These are phyloP conservation scores for Vitis rotundifolia DNA, from an alignment of 164 flowering plant species.

Conservation along the genomic window DNA sequence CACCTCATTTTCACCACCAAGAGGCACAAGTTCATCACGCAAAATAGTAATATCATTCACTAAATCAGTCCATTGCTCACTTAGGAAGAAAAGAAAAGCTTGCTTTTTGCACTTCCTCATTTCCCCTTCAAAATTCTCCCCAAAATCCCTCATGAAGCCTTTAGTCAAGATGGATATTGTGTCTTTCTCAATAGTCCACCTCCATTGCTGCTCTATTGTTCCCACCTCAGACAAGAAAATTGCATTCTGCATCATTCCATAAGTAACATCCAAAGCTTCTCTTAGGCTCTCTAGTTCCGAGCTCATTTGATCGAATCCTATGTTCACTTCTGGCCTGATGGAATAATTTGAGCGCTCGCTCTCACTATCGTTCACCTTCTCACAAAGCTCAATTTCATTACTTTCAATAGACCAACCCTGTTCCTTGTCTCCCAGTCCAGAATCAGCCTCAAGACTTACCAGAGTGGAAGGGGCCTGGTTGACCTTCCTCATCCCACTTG, in stretches of 20 bases:
- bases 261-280: constrained; percentile 64
- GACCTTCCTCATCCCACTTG: constrained; percentile 21
- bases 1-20: constrained; percentile 19
- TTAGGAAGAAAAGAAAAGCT: constrained; percentile 7
- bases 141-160: constrained; percentile 41
- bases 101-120: constrained; percentile 10
- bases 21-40: constrained; percentile 39
- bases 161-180: constrained; percentile 24
- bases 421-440: constrained; percentile 15
- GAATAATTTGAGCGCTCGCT: too few relatives aligned
- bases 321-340: too few relatives aligned
- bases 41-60: constrained; percentile 38
- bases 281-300: constrained; percentile 62
- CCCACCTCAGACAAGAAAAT: constrained; percentile 43
- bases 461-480: background rate
- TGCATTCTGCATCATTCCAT: constrained; percentile 58
- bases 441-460: constrained; percentile 10
- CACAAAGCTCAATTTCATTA: constrained; percentile 31
- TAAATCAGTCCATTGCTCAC: constrained; percentile 29
- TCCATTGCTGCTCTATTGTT: constrained; percentile 62
- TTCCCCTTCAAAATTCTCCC: constrained; percentile 24
- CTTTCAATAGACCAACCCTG: constrained; percentile 10
- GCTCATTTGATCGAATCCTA: constrained; percentile 35
- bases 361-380: too few relatives aligned
- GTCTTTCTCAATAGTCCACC: constrained; percentile 56